Base-by-base conservation (phyloP, 78 protist genomes). In the Speleostelium caveatum region DNA sequence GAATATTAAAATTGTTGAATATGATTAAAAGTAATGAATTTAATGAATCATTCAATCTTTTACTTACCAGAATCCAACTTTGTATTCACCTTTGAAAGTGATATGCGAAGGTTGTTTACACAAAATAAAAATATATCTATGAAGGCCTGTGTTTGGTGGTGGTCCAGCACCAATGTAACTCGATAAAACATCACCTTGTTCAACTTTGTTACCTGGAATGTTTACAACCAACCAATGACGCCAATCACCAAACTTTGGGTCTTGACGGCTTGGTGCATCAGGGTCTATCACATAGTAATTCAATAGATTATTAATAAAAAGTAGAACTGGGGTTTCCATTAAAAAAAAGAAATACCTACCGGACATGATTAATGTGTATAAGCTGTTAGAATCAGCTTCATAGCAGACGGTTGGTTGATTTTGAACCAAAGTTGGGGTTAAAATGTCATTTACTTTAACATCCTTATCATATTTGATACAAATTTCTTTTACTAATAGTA, bases 201-300 rank as follows among this genome's bases (percentile, higher is more conserved):
- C 24, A 38, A 80, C 19, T 28, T 80, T 71, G 51, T 80, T 80
- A 21, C 77, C 76, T 68, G 74, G 75, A 67, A 80, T 80, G 41
- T 80, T 68, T 0, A 69, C 39, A 8, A 80, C 68, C 14, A 80
- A 35, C 75, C 77, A 80, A 56, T 80, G 89, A 22, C 58, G 26
- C 89, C 89, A 80, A 56, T 55, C 66, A 30, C 61, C 41, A 24
- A 24, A 80, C 21, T 51, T 80, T 80, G 89, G 77, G 24, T 65
- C 77, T 5, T 21, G n/a, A 35, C 89, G 33, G 26, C 73, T 35
- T 80, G 89, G 89, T 55, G 69, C 89, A 68, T 80, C 89, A 56
- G 89, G 89, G n/a, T 80, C 89, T n/a, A n/a, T n/a, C n/a, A n/a
- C n/a, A n/a, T n/a, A n/a, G n/a, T 42, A 14, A n/a, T n/a, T n/a